These are phyloP conservation scores for Phanerochaete carnosa DNA, from an alignment of 768 basidiomycete species.

Conservation along the genomic window DNA sequence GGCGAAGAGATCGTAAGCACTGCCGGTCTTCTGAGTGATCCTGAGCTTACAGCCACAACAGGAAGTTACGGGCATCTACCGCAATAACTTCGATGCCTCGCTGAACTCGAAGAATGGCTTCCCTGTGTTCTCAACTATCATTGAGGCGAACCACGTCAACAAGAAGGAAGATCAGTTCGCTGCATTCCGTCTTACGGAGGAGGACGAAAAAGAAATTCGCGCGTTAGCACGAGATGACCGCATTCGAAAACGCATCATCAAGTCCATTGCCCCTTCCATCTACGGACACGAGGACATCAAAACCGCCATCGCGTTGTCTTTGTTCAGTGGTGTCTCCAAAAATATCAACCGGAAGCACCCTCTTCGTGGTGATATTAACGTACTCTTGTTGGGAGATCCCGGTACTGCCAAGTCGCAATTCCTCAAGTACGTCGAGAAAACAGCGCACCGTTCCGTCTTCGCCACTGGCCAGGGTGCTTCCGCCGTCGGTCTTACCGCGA, in stretches of 20 bases:
- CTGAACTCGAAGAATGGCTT: slow-evolving; percentile 99
- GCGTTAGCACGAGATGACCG: slow-evolving; percentile 86
- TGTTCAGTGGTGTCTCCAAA: slow-evolving; percentile 93
- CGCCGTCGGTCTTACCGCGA: slow-evolving; percentile 97
- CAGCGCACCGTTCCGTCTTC: slow-evolving; percentile 95
- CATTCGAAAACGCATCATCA: slow-evolving; percentile 95
- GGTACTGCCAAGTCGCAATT: slow-evolving; percentile 99
- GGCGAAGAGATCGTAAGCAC: slow-evolving; percentile 90
- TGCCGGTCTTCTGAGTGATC: not conserved
- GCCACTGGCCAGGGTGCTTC: slow-evolving; percentile 98
- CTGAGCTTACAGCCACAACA: slow-evolving; percentile 28
- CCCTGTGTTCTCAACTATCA: slow-evolving; percentile 97
- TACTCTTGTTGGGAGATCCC: slow-evolving; percentile 94
- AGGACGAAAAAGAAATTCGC: slow-evolving; percentile 92
- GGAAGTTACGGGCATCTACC: slow-evolving; percentile 98
- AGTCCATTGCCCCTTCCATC: slow-evolving; percentile 98
- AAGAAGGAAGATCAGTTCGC: slow-evolving; percentile 99
- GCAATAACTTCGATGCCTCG: slow-evolving; percentile 98
- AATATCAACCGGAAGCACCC: slow-evolving; percentile 96
- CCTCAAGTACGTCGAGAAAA: slow-evolving; percentile 98
- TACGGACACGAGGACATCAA: slow-evolving; percentile 99
- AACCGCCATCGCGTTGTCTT: slow-evolving; percentile 90
- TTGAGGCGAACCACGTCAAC: slow-evolving; percentile 98
- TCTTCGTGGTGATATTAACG: slow-evolving; percentile 97
- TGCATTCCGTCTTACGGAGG: slow-evolving; percentile 96